Evolutionary conservation across 2,329 filamentous ascomycete species (phyloP), one percentile per base, ranked within the genome.

Genomic region (Arthrobotrys musiformis): DNA sequence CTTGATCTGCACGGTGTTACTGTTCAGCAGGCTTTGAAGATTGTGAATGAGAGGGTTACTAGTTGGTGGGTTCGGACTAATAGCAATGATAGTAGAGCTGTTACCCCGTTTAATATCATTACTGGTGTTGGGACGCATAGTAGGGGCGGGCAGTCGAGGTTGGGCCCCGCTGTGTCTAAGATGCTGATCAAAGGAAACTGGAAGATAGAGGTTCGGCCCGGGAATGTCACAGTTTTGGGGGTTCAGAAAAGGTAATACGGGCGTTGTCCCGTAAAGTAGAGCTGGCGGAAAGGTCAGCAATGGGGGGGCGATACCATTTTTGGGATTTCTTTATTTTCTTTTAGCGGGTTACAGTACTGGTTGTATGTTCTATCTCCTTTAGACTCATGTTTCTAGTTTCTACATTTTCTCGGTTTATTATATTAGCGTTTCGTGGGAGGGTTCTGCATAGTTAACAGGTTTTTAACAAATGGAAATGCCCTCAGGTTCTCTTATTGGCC

Each of bases 1-100:
- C 72, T 81, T 7, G 80, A 81, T 48, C 44, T 81, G 13, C 80
- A 81, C n/a, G 80, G 80, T 0, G 74, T 78, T 2, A 80, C 80
- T 2, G 80, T 80, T 26, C 62, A 68, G 13, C 80, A 81, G 33
- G 80, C 78, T 9, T 17, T 81, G 0, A 80, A 79, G 42, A 80
- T 81, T 9, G 76, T 78, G 19, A 78, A 70, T n/a, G 80, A 81
- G 44, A 40, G 78, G n/a, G 80, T 79, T 2, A 81, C 79, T 4
- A 67, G 72, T 24, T 81, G 80, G 80, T 81, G 80, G 80, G 79
- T 79, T 1, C 46, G 42, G 9, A 77, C 44, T 11, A 78, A 46
- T 67, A 79, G 52, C 42, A 68, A 58, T 48, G 79, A 69, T 69
- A 60, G 30, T 46, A 70, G 30, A 48, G 78, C 50, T 9, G 40